Evolutionary conservation across 2,329 filamentous ascomycete species (phyloP), one percentile per base, ranked within the genome.

Genomic region (Claviceps spartinae): DNA sequence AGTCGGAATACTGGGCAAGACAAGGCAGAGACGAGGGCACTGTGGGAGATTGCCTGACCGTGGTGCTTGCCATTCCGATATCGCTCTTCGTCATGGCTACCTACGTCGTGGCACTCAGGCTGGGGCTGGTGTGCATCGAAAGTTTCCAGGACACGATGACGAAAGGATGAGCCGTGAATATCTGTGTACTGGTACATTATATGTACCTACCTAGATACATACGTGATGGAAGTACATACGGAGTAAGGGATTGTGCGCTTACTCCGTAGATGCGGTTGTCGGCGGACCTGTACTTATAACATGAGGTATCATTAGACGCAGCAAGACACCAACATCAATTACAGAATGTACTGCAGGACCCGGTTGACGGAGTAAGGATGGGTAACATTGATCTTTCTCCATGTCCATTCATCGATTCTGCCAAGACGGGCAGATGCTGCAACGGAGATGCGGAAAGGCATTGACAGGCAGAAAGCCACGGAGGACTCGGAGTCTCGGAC

Each of bases 1-100:
- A 61, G 2, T 72, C 70, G 30, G 59, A 63, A 36, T 61, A 67
- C 51, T 67, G 69, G 65, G 51, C 56, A 50, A 55, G 60, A 40
- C 57, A 60, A 26, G 55, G 54, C 16, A 59, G 52, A 37, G 51
- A 60, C 20, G 52, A 62, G 44, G 51, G 54, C 36, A 62, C 58
- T 2, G 54, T 61, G 54, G 47, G 50, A 45, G 62, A 67, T 47
- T 57, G 54, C 37, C 48, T 59, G 14, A 54, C 60, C 24, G 51
- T 65, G 22, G 52, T 59, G 36, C 52, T 67, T 47, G 58, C 65
- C 36, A 41, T 59, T 5, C 66, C 66, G 9, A 57, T 57, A 38
- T 55, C 57, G 20, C 52, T 67, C 43, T 22, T 62, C 1, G 55
- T 57, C 9, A 54, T 59, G 50, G 47, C 60, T 41, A 44, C 54